Evolutionary conservation across 345 rosid genomes (phyloP).

Genomic region (Ceriops tagal): DNA sequence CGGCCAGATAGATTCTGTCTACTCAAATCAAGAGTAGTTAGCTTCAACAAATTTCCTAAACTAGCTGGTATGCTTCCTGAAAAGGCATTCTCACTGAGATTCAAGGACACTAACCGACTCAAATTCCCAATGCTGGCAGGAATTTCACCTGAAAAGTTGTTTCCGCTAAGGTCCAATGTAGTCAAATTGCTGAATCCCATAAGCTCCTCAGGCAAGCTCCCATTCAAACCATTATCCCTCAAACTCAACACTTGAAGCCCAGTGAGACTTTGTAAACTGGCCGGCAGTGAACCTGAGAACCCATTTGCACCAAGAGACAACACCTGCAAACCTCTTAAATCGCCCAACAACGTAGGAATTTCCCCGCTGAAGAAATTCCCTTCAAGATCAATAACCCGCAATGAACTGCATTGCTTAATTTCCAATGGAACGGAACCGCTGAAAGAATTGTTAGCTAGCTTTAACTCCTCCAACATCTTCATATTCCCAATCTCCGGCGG

Average conservation of each 20-base stretch:
- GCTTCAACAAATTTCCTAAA: conserved; percentile 27
- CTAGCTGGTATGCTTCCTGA: conserved; percentile 25
- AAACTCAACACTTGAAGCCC: conserved; percentile 54
- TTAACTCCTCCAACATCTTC: conserved; percentile 51
- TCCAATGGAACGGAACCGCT: conserved; percentile 53
- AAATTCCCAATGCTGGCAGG: conserved; percentile 24
- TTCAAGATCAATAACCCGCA: conserved; percentile 60
- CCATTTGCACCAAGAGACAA: conserved; percentile 59
- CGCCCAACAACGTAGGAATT: conserved; percentile 62
- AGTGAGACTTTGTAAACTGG: conserved; percentile 39
- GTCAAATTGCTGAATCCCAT: conserved; percentile 55
- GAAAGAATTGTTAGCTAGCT: conserved; percentile 67
- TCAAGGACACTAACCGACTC: conserved; percentile 18
- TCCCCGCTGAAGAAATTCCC: conserved; percentile 60
- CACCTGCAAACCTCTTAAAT: conserved; percentile 49
- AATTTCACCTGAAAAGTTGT: conserved; percentile 23
- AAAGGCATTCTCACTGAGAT: conserved; percentile 24
- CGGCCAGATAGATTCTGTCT: conserved; percentile 29
- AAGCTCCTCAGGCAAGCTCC: conserved; percentile 60
- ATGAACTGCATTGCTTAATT: conserved; percentile 58
- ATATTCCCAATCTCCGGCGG: conserved; percentile 60
- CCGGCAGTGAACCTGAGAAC: conserved; percentile 67
- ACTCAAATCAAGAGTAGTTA: conserved; percentile 30
- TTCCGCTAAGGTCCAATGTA: conserved; percentile 57
- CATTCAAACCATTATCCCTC: conserved; percentile 52